Base-by-base conservation (phyloP, 139 green algal species). In the Chlamydomonas sp. region DNA sequence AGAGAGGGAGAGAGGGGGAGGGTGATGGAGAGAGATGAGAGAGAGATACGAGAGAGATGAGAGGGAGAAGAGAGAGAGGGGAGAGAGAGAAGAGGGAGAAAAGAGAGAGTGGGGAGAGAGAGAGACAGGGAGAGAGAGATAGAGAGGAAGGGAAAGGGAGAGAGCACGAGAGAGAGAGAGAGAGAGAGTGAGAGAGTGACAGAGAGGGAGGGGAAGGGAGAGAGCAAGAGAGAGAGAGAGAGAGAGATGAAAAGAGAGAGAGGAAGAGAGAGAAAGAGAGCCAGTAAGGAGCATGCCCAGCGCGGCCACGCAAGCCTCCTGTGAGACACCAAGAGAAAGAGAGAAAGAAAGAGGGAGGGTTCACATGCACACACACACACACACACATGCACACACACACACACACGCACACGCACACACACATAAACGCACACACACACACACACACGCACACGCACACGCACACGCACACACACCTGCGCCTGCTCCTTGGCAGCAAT, bases 401-500 rank as follows among this genome's bases (percentile, higher is more conserved):
- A 73, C 36, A n/a, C 35, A 67, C 22, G 22, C n/a, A 63, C 22
- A 26, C 54, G 29, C 24, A 8, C 54, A 38, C 22, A 37, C 54
- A 63, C 54, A 8, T 63, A 30, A 16, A 8, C n/a, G 29, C 54
- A 16, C 54, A 24, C 54, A 8, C 54, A 63, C 54, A 35, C 54
- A 63, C 24, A 8, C 54, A 38, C 22, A 37, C 43, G 49, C 43
- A 13, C 43, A 54, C 43, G 16, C 43, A 54, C 43, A 54, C 43
- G 16, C 28, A 31, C 28, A 69, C 49, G 13, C 0, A 6, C 54
- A 38, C 65, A 0, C 63, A 82, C 85, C 82, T 95, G 89, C 5
- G 80, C 87, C 35, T 85, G 80, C 69, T 95, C 90, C 73, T 94
- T 95, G 29, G 90, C 83, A 1, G 89, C 76, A 1, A 96, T 82